These are phyloP conservation scores for Trichoderma virens DNA, from an alignment of 495 filamentous ascomycete genomes.

Conservation along the genomic window DNA sequence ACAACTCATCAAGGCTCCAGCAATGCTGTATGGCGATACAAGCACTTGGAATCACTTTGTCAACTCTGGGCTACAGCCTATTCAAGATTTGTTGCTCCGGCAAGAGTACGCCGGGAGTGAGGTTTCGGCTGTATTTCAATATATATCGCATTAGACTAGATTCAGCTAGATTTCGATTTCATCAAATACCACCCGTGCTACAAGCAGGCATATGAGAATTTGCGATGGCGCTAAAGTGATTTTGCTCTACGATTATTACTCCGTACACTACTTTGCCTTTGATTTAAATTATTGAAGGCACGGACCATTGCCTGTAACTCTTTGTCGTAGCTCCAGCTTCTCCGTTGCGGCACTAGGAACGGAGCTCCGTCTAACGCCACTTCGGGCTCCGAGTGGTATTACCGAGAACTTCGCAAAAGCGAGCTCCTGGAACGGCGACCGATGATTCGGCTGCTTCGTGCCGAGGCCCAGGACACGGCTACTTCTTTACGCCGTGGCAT, in stretches of 20 bases:
- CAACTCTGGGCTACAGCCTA: constrained; percentile 66
- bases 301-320: too few species aligned
- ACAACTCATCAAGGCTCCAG: constrained; percentile 80
- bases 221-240: too few species aligned
- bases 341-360: not conserved
- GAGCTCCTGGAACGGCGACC: not conserved
- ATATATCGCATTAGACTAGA: not conserved
- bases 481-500: not conserved
- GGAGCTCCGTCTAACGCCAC: not conserved
- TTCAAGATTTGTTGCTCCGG: constrained; percentile 85
- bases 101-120: constrained; percentile 75
- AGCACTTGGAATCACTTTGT: constrained; percentile 98
- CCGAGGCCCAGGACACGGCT: not conserved
- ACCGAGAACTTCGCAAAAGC: constrained; percentile 5
- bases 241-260: too few species aligned
- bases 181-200: not conserved
- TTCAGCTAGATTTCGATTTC: not conserved
- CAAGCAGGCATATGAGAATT: not conserved
- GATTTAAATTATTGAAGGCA: too few species aligned
- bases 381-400: not conserved
- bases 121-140: constrained; percentile 70
- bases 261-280: too few species aligned
- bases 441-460: not conserved
- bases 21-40: constrained; percentile 95
- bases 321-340: not conserved